Percentiles rank a stretch among this genome's conserved stretches.
These are phyloP conservation scores for Eremothecium gossypii DNA, from an alignment of 1,139 yeast species.

Conservation along the genomic window DNA sequence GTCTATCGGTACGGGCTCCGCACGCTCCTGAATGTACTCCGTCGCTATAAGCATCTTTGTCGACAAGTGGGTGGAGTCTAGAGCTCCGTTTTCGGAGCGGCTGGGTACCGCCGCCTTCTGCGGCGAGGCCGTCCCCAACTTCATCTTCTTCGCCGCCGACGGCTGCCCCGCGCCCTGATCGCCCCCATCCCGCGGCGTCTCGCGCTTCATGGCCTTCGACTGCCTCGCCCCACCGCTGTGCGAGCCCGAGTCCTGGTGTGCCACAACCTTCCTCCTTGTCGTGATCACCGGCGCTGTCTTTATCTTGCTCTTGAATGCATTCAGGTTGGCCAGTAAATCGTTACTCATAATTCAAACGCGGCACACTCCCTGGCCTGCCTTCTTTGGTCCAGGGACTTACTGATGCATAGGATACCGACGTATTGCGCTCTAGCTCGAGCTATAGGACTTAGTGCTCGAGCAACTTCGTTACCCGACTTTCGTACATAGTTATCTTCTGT, in stretches of 20 bases:
- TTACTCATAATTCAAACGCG: constrained; percentile 7
- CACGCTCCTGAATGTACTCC: constrained; percentile 66
- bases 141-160: constrained; percentile 26
- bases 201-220: constrained; percentile 12
- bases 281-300: constrained; percentile 44
- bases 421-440: not conserved
- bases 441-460: not conserved
- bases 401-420: not conserved
- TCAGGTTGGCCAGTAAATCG: constrained; percentile 40
- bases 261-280: constrained; percentile 8
- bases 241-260: constrained; percentile 10
- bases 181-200: constrained; percentile 22
- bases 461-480: not conserved
- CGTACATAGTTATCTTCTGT: too few relatives aligned
- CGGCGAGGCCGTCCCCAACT: constrained; percentile 23
- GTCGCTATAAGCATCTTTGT: constrained; percentile 83
- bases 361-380: not conserved
- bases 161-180: constrained; percentile 21
- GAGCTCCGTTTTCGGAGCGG: constrained; percentile 15
- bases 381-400: constrained; percentile 1
- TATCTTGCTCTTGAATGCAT: constrained; percentile 51
- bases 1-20: constrained; percentile 55
- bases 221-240: constrained; percentile 22
- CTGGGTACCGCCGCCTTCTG: constrained; percentile 24
- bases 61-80: constrained; percentile 53